These are phyloP conservation scores for Gastrolobium villosum DNA, from an alignment of 306 rosid species.

Conservation along the genomic window DNA sequence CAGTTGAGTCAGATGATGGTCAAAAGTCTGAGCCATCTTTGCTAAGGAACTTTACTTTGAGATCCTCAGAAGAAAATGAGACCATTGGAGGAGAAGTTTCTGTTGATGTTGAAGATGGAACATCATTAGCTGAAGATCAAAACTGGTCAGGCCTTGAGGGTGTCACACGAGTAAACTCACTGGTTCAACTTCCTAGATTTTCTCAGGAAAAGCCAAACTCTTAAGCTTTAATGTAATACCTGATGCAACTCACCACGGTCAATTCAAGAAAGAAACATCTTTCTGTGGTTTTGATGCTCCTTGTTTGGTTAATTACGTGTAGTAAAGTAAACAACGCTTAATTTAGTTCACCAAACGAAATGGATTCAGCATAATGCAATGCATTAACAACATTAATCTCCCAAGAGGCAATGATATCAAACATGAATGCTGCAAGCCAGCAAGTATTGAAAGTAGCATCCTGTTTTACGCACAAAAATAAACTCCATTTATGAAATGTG, in stretches of 20 bases:
- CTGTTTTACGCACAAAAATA: not conserved
- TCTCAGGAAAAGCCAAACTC: constrained; percentile 69
- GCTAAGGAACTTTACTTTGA: constrained; percentile 78
- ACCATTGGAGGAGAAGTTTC: constrained; percentile 51
- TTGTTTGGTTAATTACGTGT: constrained; percentile 25
- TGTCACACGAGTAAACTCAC: constrained; percentile 95
- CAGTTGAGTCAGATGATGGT: constrained; percentile 78
- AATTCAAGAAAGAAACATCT: constrained; percentile 53
- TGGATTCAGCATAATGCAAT: constrained; percentile 20
- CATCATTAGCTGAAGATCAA: constrained; percentile 66
- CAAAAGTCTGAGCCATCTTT: constrained; percentile 83
- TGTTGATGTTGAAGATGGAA: constrained; percentile 58
- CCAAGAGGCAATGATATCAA: not conserved
- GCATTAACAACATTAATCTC: constrained; percentile 1
- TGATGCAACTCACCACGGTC: constrained; percentile 42
- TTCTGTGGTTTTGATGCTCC: constrained; percentile 36
- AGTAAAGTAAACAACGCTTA: constrained; percentile 36
- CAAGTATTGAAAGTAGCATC: not conserved
- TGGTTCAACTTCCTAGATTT: constrained; percentile 99
- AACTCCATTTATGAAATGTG: not conserved
- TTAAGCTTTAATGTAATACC: constrained; percentile 51
- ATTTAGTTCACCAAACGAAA: constrained; percentile 19
- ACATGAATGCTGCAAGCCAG: not conserved
- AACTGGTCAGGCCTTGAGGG: constrained; percentile 94
- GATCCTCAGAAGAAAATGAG: constrained; percentile 72